Evolutionary conservation across 148 eudicot species (phyloP).

Genomic region (Rhododendron ovatum): DNA sequence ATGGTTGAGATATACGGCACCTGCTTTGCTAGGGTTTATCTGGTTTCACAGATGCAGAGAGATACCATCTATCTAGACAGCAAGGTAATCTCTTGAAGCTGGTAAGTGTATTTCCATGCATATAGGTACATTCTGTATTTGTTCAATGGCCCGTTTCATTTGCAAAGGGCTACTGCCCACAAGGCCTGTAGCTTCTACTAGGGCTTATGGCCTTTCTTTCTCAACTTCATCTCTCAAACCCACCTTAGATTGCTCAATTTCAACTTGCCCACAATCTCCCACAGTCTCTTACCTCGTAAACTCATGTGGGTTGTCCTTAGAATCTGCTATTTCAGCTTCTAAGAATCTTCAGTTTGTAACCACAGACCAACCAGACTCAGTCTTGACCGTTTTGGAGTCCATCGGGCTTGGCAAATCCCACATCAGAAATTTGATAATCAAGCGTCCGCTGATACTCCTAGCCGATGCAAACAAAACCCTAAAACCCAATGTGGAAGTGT

Average conservation of each 20-base stretch:
- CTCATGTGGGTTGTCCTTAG: constrained; percentile 17
- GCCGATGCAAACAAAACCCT: constrained; percentile 14
- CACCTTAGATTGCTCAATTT: not conserved
- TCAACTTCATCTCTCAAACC: constrained; percentile 3
- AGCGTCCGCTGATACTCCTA: constrained; percentile 6
- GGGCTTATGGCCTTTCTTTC: not conserved
- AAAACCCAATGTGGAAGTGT: constrained; percentile 14
- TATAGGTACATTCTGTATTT: not conserved
- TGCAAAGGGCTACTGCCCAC: constrained; percentile 6
- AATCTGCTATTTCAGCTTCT: constrained; percentile 18
- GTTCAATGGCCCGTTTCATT: constrained; percentile 2
- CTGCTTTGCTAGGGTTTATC: not conserved
- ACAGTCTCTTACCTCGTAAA: constrained; percentile 9
- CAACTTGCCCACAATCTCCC: not conserved
- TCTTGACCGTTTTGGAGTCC: constrained; percentile 6
- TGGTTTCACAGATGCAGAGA: not conserved
- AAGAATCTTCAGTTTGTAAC: constrained; percentile 9
- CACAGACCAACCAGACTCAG: constrained; percentile 8
- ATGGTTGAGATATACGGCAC: not conserved
- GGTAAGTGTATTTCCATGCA: not conserved
- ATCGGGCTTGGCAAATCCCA: constrained; percentile 1
- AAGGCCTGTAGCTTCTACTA: not conserved
- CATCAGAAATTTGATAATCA: not conserved
- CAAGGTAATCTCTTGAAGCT: not conserved
- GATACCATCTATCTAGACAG: not conserved